phyloP scores from a whole-genome alignment of 2,329 filamentous ascomycete genomes.

The Penicillium sumatraense region DNA sequence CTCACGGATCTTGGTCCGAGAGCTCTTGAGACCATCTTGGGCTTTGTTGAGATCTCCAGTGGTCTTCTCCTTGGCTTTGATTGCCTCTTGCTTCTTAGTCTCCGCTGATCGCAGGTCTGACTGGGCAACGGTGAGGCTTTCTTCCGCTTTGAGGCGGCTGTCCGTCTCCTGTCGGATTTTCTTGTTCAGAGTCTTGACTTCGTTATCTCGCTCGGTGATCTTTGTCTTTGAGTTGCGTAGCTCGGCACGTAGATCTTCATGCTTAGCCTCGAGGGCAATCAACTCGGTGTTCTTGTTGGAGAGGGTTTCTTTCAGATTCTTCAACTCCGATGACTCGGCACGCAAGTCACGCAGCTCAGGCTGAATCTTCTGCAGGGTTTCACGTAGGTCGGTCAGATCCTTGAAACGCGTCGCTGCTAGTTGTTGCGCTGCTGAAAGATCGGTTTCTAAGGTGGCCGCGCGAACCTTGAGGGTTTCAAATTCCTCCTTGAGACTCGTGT shows the following conservation, averaged over 20 bases:
- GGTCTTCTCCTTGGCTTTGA: slow-evolving; percentile 73
- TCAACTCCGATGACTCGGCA: slow-evolving; percentile 75
- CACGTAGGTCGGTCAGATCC: slow-evolving; percentile 79
- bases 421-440: slow-evolving; percentile 83
- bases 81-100: slow-evolving; percentile 76
- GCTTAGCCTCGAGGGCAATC: slow-evolving; percentile 75
- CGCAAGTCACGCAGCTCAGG: slow-evolving; percentile 81
- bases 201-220: slow-evolving; percentile 72
- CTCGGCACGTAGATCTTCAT: slow-evolving; percentile 80
- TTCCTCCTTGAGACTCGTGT: slow-evolving; percentile 62
- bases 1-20: slow-evolving; percentile 65
- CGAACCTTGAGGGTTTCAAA: slow-evolving; percentile 74
- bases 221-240: slow-evolving; percentile 71
- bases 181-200: slow-evolving; percentile 78
- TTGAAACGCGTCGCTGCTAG: slow-evolving; percentile 87
- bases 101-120: slow-evolving; percentile 80
- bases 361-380: slow-evolving; percentile 81
- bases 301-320: slow-evolving; percentile 75
- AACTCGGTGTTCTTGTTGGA: slow-evolving; percentile 66
- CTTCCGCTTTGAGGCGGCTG: slow-evolving; percentile 74
- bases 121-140: slow-evolving; percentile 73
- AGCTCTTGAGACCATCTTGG: slow-evolving; percentile 69
- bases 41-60: slow-evolving; percentile 70
- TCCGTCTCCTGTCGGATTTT: slow-evolving; percentile 77
- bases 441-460: slow-evolving; percentile 73